Conservation (phyloP, 441 rosid species). For the Pelargonium fulgidum region DNA sequence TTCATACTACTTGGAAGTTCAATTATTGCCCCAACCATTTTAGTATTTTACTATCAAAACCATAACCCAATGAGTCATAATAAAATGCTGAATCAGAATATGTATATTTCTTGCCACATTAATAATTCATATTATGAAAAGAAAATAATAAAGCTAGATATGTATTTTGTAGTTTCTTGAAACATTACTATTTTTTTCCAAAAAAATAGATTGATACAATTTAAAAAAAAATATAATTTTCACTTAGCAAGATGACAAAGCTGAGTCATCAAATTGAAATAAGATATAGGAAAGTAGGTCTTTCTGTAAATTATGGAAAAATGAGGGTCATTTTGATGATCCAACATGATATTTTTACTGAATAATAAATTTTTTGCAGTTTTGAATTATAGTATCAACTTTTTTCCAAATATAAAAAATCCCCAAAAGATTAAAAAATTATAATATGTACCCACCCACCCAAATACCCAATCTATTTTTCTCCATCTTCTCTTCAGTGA, state of each 20-base stretch:
- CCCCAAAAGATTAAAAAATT: background rate
- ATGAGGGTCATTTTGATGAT: background rate
- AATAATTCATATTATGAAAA: background rate
- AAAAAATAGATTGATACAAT: background rate
- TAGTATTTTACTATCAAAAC: no score
- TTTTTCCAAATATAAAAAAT: background rate
- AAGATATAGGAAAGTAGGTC: no score
- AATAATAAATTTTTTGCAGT: background rate
- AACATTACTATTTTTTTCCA: background rate
- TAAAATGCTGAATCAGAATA: background rate
- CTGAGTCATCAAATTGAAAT: background rate
- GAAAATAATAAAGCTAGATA: background rate
- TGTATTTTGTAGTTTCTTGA: background rate
- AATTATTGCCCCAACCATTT: no score
- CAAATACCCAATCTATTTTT: constrained; percentile 43
- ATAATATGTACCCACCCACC: constrained; percentile 36
- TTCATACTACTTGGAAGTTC: background rate
- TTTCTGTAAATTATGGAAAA: background rate
- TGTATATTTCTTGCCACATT: background rate
- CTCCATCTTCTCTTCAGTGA: constrained; percentile 20
- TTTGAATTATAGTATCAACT: background rate
- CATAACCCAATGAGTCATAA: background rate
- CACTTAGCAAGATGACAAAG: background rate
- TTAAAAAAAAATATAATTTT: background rate
- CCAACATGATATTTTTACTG: background rate